These are phyloP conservation scores for Xylaria curta DNA, from an alignment of 495 filamentous ascomycete genomes.

Conservation along the genomic window DNA sequence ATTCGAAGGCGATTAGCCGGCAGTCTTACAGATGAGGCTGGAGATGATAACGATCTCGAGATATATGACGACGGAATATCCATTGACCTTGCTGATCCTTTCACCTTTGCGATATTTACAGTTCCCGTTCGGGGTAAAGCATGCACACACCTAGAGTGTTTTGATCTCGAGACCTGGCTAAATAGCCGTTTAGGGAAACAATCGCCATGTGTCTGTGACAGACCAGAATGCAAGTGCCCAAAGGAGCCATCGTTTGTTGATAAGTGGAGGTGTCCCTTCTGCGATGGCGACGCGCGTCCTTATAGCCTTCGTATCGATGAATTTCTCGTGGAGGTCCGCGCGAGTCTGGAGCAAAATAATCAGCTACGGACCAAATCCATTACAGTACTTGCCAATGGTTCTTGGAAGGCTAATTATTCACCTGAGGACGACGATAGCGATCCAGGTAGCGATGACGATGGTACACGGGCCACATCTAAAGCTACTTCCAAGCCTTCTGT, in stretches of 20 bases:
- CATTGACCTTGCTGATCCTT: constrained; percentile 79
- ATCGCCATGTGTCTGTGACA: constrained; percentile 41
- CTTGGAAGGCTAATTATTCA: constrained; percentile 57
- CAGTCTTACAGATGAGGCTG: constrained; percentile 4
- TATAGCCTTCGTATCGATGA: constrained; percentile 69
- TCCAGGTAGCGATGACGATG: constrained; percentile 31
- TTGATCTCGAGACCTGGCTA: constrained; percentile 85
- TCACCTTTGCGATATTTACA: constrained; percentile 70
- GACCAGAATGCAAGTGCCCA: constrained; percentile 41
- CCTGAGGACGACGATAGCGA: constrained; percentile 38
- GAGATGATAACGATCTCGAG: constrained; percentile 70
- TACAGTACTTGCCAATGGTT: constrained; percentile 61
- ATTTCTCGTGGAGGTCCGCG: constrained; percentile 68
- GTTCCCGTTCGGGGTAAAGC: constrained; percentile 68
- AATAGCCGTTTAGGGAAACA: constrained; percentile 60
- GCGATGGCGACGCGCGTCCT: constrained; percentile 75
- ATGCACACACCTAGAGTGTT: constrained; percentile 79
- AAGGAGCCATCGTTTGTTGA: constrained; percentile 66
- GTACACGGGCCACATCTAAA: constrained; percentile 10
- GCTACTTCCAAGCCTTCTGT: constrained; percentile 12
- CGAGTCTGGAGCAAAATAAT: constrained; percentile 50
- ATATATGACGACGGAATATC: constrained; percentile 68
- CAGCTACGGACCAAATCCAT: constrained; percentile 62
- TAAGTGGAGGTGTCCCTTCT: constrained; percentile 84
- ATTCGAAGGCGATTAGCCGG: constrained; percentile 58